Evolutionary conservation across 495 filamentous ascomycete species (phyloP).

Genomic region (Hypoxylon cercidicola): DNA sequence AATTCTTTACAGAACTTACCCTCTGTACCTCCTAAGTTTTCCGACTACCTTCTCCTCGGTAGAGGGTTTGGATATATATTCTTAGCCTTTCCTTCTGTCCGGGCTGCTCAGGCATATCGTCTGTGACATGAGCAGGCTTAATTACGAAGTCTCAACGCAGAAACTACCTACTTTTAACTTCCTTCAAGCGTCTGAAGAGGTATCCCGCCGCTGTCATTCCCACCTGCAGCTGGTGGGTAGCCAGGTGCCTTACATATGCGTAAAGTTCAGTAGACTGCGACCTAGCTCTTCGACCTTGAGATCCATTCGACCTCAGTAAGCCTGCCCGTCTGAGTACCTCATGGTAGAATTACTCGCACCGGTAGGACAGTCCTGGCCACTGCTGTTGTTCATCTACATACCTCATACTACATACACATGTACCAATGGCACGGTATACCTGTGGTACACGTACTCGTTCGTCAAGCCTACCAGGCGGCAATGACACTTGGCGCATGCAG

Average conservation of each 20-base stretch:
- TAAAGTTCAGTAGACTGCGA: slow-evolving; percentile 16
- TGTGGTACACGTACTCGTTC: slow-evolving; percentile 6
- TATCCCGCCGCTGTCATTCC: slow-evolving; percentile 12
- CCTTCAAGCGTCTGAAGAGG: slow-evolving; percentile 5
- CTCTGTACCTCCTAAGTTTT: no score
- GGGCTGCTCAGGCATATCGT: no score
- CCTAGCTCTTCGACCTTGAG: slow-evolving; percentile 5
- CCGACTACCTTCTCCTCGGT: no score
- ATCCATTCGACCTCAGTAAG: no score
- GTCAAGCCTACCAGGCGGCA: slow-evolving; percentile 1
- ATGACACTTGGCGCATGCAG: slow-evolving; percentile 18
- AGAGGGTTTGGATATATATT: no score
- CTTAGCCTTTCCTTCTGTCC: no score
- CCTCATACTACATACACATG: no score
- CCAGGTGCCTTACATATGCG: slow-evolving; percentile 35
- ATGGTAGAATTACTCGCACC: slow-evolving; percentile 8
- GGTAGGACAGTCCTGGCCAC: slow-evolving; percentile 3
- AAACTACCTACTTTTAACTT: not conserved
- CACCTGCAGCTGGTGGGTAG: slow-evolving; percentile 10
- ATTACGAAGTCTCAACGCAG: no score
- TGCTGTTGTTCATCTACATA: no score
- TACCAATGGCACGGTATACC: not conserved
- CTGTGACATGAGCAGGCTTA: no score
- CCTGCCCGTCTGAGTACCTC: not conserved
- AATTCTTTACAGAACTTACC: no score